Evolutionary conservation across 1,284 basidiomycete genomes (phyloP), one percentile per base, ranked within the genome.

Genomic region (Ustilago loliicola): DNA sequence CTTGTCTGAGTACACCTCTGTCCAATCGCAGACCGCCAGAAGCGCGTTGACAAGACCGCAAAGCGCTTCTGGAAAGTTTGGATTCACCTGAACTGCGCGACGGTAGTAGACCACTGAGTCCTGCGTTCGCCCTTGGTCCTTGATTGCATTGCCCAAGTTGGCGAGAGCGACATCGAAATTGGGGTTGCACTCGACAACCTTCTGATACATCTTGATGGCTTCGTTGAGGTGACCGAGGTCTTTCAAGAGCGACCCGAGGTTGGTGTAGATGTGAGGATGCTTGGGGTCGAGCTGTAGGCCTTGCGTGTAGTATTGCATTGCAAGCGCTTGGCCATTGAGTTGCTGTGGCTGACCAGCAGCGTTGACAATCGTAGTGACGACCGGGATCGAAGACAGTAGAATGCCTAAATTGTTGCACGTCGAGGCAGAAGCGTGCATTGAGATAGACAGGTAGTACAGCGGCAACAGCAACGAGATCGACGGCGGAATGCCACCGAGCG

Each of bases 371-470:
- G 76, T 80, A 2, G 83, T 78, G 0, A 86, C 84, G 7, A 86
- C 81, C 1, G 87, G 85, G 45, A 90, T 85, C 1, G 88, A 87
- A 2, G 90, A 90, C 4, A 91, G 83, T 29, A 91, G 84, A 66
- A 91, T 91, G 25, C 91, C 91, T 23, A 91, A 87, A 68, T 91
- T 91, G 80, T 91, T 91, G 86, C 89, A 89, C 4, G 89, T 90
- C 54, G 89, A 89, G 3, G 91, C 88, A 3, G 89, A 88, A 1
- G 90, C 89, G 72, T 88, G 87, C 53, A 91, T 85, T 3, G 90
- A 88, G 5, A 90, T 86, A 0, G 91, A 89, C 52, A 91, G 85
- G 77, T 91, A 91, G 79, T 91, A 91, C 48, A 91, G 86, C 42
- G 91, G 81, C 23, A 91, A 87, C 40, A 89, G 83, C 23, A 91